Base-by-base conservation (phyloP, 2,329 filamentous ascomycete species). In the Dactylellina cionopaga region DNA sequence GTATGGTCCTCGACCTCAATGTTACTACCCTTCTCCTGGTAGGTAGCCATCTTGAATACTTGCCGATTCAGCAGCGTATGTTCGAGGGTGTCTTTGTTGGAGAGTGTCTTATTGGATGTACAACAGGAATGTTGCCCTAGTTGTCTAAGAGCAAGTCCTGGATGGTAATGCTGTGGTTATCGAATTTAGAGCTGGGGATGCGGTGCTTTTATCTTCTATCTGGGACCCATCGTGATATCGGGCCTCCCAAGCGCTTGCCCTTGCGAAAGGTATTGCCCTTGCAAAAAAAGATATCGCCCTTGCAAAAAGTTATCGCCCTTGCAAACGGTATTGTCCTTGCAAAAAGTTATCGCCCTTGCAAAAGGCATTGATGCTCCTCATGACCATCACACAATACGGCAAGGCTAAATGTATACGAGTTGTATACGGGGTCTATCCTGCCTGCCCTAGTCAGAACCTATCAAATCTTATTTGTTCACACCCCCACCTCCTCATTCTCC, bases 351-450 rank as follows among this genome's bases (percentile, higher is more conserved):
- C 11, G 25, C 46, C 27, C 46, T 51, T 51, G 11, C 27, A 7
- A 51, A 51, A 33, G 27, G 46, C n/a, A 51, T 51, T 51, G 46
- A 44, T n/a, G n/a, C n/a, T n/a, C n/a, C n/a, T n/a, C n/a, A n/a
- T n/a, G n/a, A n/a, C 19, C 13, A 2, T 17, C 46, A 24, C 46
- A 15, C 25, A 51, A 44, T 51, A 51, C 46, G 46, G 19, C 46
- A 33, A 33, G 46, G 46, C 27, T 51, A 51, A 51, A 51, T 51
- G 10, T 19, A 51, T 51, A 51, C 46, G 46, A 51, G 46, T 51
- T 51, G 46, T 10, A 51, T 51, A 51, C 46, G 46, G 19, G 35
- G 31, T 27, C 35, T 27, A 51, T 25, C 46, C 46, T 31, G 25
- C 35, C 4, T 22, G 41, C 41, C 41, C 41, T 44, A 13, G 41